Percentiles rank a stretch among this genome's conserved stretches.
Conservation (phyloP, 148 eudicot species). For the Spergularia bocconei region DNA sequence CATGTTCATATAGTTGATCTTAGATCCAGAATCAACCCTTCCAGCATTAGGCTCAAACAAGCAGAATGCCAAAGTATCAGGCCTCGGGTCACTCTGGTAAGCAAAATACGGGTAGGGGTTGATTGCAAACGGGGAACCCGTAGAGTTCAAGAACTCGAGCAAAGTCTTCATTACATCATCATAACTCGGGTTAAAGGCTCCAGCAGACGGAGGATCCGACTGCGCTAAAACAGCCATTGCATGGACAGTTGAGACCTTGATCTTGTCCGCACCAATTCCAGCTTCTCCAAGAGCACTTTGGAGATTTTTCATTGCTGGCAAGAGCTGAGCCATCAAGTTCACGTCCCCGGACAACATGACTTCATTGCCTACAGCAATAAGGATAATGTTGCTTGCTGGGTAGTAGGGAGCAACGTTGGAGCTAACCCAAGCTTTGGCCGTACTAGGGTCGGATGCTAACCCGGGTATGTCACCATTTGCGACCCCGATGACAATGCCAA, state of each 20-base stretch:
- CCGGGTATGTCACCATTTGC: slow-evolving; percentile 82
- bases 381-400: slow-evolving; percentile 69
- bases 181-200: slow-evolving; percentile 49
- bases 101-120: slow-evolving; percentile 98
- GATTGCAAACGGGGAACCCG: slow-evolving; percentile 69
- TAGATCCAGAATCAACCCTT: slow-evolving; percentile 58
- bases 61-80: slow-evolving; percentile 69
- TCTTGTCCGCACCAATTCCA: slow-evolving; percentile 49
- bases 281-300: slow-evolving; percentile 70
- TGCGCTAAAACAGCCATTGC: slow-evolving; percentile 68
- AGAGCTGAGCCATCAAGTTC: slow-evolving; percentile 43
- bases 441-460: slow-evolving; percentile 66
- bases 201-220: slow-evolving; percentile 86
- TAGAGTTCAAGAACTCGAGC: slow-evolving; percentile 51
- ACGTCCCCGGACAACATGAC: slow-evolving; percentile 58
- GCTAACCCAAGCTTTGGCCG: slow-evolving; percentile 67
- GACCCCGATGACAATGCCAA: slow-evolving; percentile 68
- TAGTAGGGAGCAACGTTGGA: slow-evolving; percentile 57
- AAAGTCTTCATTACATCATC: slow-evolving; percentile 52
- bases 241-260: slow-evolving; percentile 82
- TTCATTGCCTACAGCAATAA: slow-evolving; percentile 77
- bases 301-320: slow-evolving; percentile 89
- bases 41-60: slow-evolving; percentile 78
- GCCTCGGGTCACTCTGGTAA: slow-evolving; percentile 65
- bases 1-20: slow-evolving; percentile 90